These are phyloP conservation scores for Umbelopsis ramanniana DNA, from an alignment of 192 early-diverging fungal genomes.

Conservation along the genomic window DNA sequence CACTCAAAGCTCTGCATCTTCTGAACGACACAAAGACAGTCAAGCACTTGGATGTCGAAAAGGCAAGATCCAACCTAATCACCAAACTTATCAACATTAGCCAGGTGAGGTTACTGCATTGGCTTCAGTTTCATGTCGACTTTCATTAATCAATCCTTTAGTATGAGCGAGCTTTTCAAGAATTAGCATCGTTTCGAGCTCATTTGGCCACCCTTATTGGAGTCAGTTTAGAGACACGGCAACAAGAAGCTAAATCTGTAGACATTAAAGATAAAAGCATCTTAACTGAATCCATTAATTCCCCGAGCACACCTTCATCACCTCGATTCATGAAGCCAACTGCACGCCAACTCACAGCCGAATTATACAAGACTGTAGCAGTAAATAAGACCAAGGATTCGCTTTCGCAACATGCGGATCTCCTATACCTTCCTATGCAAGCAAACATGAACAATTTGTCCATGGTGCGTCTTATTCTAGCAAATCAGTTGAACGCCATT, in stretches of 20 bases:
- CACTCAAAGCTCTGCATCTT: conserved; percentile 31
- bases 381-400: background rate
- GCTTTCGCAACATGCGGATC: conserved; percentile 18
- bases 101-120: conserved; percentile 41
- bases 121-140: background rate
- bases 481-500: conserved; percentile 46
- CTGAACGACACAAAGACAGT: conserved; percentile 31
- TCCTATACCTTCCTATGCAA: conserved; percentile 36
- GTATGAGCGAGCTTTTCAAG: conserved; percentile 52
- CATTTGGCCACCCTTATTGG: conserved; percentile 39
- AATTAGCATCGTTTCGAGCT: conserved; percentile 41
- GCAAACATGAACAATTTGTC: conserved; percentile 19
- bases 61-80: conserved; percentile 54
- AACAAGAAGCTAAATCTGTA: conserved; percentile 1
- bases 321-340: conserved; percentile 9
- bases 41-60: conserved; percentile 53
- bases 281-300: background rate
- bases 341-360: background rate
- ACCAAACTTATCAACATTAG: conserved; percentile 54
- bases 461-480: conserved; percentile 34
- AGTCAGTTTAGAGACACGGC: background rate
- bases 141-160: conserved; percentile 26
- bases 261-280: background rate
- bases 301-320: conserved; percentile 1
- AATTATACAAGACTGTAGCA: background rate